Percentiles rank a stretch among this genome's conserved stretches.
Evolutionary conservation across 495 filamentous ascomycete genomes (phyloP).

Genomic region (Xylaria intraflava): DNA sequence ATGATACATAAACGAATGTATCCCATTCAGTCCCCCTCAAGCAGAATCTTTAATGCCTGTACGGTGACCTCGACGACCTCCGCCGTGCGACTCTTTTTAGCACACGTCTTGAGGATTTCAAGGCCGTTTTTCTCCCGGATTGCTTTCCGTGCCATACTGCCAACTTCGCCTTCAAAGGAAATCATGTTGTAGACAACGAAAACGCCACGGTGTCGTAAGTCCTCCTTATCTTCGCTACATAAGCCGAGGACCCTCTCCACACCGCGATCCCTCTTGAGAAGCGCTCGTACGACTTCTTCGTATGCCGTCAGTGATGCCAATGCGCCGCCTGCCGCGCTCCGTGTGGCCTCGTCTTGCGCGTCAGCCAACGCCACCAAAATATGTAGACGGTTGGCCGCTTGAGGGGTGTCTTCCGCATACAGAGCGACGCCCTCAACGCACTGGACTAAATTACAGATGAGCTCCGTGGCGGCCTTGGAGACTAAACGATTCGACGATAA

Average conservation of each 20-base stretch:
- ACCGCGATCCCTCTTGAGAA: slow-evolving; percentile 63
- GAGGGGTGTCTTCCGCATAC: slow-evolving; percentile 63
- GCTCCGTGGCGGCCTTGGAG: slow-evolving; percentile 75
- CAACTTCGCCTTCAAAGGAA: slow-evolving; percentile 43
- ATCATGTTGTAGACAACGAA: slow-evolving; percentile 66
- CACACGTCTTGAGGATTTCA: slow-evolving; percentile 53
- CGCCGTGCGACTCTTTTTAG: slow-evolving; percentile 56
- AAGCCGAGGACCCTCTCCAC: slow-evolving; percentile 63
- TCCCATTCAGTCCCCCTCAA: slow-evolving; percentile 31
- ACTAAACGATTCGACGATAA: slow-evolving; percentile 69
- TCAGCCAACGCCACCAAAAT: slow-evolving; percentile 83
- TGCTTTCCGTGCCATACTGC: slow-evolving; percentile 41
- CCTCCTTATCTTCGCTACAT: slow-evolving; percentile 69
- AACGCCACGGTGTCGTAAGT: slow-evolving; percentile 68
- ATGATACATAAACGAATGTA: not conserved
- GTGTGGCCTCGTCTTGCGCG: slow-evolving; percentile 68
- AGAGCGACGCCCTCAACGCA: slow-evolving; percentile 65
- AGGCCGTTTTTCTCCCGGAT: slow-evolving; percentile 47
- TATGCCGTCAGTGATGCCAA: slow-evolving; percentile 76
- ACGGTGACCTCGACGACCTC: slow-evolving; percentile 60
- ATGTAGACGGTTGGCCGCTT: slow-evolving; percentile 66
- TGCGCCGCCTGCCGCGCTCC: slow-evolving; percentile 80
- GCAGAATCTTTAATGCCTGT: slow-evolving; percentile 54
- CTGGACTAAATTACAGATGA: slow-evolving; percentile 87
- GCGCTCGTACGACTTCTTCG: slow-evolving; percentile 60